Evolutionary conservation across 129 eudicot species (phyloP).

Genomic region (sunflower (Helianthus annuus)): DNA sequence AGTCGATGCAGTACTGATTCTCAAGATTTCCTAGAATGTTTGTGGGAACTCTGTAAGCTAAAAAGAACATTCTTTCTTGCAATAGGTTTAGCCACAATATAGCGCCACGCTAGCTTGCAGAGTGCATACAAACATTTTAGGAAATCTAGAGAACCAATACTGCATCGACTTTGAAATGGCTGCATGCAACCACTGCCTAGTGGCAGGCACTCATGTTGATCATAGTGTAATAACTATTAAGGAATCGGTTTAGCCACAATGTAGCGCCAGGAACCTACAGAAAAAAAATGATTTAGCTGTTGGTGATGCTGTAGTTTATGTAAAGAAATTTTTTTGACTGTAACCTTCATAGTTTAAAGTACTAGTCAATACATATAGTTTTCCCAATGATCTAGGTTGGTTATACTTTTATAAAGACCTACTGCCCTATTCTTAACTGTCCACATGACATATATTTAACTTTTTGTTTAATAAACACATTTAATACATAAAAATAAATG

Average conservation of each 20-base stretch:
- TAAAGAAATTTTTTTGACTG: too few species aligned
- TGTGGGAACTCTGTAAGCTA: background rate
- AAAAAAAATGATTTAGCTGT: background rate
- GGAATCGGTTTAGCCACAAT: background rate
- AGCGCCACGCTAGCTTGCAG: background rate
- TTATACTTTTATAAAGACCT: too few species aligned
- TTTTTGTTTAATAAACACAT: too few species aligned
- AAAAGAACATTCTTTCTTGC: background rate
- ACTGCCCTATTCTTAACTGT: too few species aligned
- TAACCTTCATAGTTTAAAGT: too few species aligned
- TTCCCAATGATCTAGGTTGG: too few species aligned
- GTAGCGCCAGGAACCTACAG: too few species aligned
- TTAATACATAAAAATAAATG: too few species aligned
- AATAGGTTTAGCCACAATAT: background rate
- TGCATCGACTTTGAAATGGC: background rate
- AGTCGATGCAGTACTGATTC: background rate
- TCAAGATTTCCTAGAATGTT: background rate
- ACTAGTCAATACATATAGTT: too few species aligned
- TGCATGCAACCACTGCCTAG: background rate
- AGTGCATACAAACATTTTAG: background rate
- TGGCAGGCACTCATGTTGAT: background rate
- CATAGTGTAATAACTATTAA: background rate
- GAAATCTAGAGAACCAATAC: background rate
- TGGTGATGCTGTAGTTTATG: conserved; percentile 27
- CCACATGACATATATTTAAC: too few species aligned